Base-by-base conservation (phyloP, 2,329 filamentous ascomycete genomes). In the Blumeriella jaapii region DNA sequence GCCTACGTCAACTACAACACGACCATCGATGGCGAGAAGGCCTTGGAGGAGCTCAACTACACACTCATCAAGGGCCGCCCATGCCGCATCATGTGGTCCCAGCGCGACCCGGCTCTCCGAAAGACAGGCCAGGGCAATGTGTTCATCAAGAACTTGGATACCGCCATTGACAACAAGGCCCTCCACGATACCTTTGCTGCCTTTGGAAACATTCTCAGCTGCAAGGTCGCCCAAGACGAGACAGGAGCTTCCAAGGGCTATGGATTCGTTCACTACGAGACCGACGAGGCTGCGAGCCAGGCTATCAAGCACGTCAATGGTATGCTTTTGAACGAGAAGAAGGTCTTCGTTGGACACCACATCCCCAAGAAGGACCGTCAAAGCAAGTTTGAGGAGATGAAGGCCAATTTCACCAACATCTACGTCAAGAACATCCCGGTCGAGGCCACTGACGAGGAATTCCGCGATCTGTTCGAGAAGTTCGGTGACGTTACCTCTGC, bases 351-450 rank as follows among this genome's bases (percentile, higher is more conserved):
- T 52, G 91, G 91, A 48, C 89, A 95, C 67, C 91, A 98, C 68
- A 96, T 98, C 56, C 87, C 91, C 61, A 96, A 96, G 82, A 96
- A 96, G 75, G 91, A 98, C 60, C 89, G 91, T 55, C 91, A 96
- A 75, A 94, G 85, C 84, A 98, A 98, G 70, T 96, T 96, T 54
- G 91, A 98, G 70, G 91, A 98, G 74, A 98, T 98, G 89, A 98
- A 98, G 80, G 91, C 91, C 63, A 98, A 98, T 74, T 98, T 93
- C 74, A 98, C 91, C 70, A 98, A 98, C 63, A 79, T 98, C 64
- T 98, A 98, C 68, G 84, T 98, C 69, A 98, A 98, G 79, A 98
- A 98, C 69, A 81, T 98, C 53, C 75, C 78, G 54, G 56, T 67
- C 22, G 89, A 95, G 31, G 83, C 80, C 46, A 81, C 76, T 40